A percentile compares a stretch with the other conserved stretches of the same genome.
These are phyloP conservation scores for Rheum nobile DNA, from an alignment of 148 eudicot genomes.

Conservation along the genomic window DNA sequence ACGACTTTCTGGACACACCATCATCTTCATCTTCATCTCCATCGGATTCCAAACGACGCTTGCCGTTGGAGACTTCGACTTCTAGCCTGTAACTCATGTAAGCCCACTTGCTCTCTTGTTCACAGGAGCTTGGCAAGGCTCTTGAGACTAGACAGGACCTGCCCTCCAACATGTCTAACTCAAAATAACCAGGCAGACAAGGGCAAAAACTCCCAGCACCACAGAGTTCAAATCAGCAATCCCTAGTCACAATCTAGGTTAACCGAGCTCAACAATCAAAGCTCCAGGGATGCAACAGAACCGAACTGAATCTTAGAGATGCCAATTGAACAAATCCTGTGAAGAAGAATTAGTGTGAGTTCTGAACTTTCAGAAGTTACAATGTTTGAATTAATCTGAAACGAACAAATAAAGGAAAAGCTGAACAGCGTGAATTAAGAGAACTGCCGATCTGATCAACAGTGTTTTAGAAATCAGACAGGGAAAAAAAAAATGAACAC, in stretches of 20 bases:
- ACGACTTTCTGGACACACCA: conserved; percentile 25
- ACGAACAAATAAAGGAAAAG: neutral
- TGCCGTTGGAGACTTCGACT: conserved; percentile 32
- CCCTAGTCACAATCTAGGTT: neutral
- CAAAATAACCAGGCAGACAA: neutral
- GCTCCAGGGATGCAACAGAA: neutral
- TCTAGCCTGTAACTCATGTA: conserved; percentile 41
- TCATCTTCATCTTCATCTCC: conserved; percentile 22
- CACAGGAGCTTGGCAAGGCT: conserved; percentile 40
- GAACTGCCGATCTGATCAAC: neutral
- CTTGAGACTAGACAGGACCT: conserved; percentile 51
- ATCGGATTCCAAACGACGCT: conserved; percentile 37
- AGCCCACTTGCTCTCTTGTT: conserved; percentile 34
- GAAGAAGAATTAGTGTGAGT: neutral
- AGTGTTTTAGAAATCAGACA: neutral
- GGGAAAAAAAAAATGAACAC: neutral
- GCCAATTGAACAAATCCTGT: neutral
- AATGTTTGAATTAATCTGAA: neutral
- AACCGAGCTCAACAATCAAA: neutral
- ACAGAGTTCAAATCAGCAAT: neutral
- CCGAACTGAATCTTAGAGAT: neutral
- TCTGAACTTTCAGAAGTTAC: neutral
- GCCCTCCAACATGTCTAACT: conserved; percentile 56
- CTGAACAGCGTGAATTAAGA: neutral
- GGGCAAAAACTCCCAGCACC: neutral